Base-by-base conservation (phyloP, 345 rosid genomes). In the Eucalyptus pauciflora region DNA sequence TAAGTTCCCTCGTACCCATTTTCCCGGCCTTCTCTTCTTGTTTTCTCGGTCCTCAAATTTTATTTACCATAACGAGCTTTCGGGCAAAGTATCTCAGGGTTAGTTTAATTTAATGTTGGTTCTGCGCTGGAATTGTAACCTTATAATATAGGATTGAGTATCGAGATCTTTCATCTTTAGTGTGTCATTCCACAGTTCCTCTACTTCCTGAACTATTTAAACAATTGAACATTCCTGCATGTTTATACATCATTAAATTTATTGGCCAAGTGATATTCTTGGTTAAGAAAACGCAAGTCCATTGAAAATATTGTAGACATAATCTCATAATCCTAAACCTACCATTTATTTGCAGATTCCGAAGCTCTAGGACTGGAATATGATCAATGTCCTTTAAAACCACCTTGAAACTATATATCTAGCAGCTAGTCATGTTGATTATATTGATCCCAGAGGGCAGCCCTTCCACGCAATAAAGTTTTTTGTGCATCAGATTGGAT, bases 341-440 rank as follows among this genome's bases (percentile, higher is more conserved):
- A 71, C 25, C 8, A 0, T 37, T 71, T 2, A 18, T 71, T 20
- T 71, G 46, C 13, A 0, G 27, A 71, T 71, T 71, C 8, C 2
- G 7, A 71, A 17, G 3, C 45, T 9, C 7, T 0, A 1, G 2
- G 0, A 37, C 45, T 2, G 25, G 5, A 71, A 17, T 71, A 71
- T 71, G 1, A 5, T 10, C 25, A 51, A 5, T 71, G 13, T 1
- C 3, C 81, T 37, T 37, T 76, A 18, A 76, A 37, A 5, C 83
- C 83, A 10, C 48, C 27, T 37, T 10, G 48, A 3, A 2, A 37
- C 46, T 41, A 2, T 37, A 76, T 76, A 33, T 71, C 7, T 37
- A 64, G 37, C 1, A 4, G 81, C 46, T 18, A 2, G 46, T 76
- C 81, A 69, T 17, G 45, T 69, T 62, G 33, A 62, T 62, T 62